Base-by-base conservation (phyloP, 1,139 yeast genomes). In the Suhomyces wounanorum region DNA sequence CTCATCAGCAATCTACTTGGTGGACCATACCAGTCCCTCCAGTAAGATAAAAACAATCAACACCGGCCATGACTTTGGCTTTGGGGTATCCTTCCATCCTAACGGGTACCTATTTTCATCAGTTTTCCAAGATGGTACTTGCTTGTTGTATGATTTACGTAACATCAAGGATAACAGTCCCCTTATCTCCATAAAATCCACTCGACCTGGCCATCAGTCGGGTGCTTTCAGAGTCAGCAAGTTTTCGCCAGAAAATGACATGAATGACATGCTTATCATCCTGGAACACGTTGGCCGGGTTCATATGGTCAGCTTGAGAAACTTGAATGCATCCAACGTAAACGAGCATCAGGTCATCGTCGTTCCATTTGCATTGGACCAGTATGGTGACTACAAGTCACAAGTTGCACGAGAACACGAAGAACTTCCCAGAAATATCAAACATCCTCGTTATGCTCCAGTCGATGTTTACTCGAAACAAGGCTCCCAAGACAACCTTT, bases 211-310 rank as follows among this genome's bases (percentile, higher is more conserved):
- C 70, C 88, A 55, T 75, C 87, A 68, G 53, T 63, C 73, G 25
- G 87, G 88, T 0, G 85, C 87, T 3, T 83, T 84, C 63, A 67
- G 94, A 49, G 81, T 84, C 52, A 77, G 92, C 63, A 83, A 83
- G 81, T 89, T 89, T 61, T 79, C 92, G 13, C 61, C 60, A 1
- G 55, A 49, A 17, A 77, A 82, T 44, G 87, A 88, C 13, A 75
- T 86, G 25, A 91, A 86, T 60, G 96, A 91, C 66, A 68, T 90
- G 53, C 72, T 91, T 58, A 82, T 88, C 49, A 75, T 91, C 1
- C 81, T 89, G 49, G 97, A 91, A 65, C 96, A 91, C 61, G 88
- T 84, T 52, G 96, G 96, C 0, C 73, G 96, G 50, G 89, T 91
- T 2, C 97, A 91, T 68, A 73, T 90, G 48, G 74, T 91, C 25